A percentile compares a stretch with the other conserved stretches of the same genome.
phyloP scores from a whole-genome alignment of 2,329 filamentous ascomycete species.

The Exophiala lecanii-corni region DNA sequence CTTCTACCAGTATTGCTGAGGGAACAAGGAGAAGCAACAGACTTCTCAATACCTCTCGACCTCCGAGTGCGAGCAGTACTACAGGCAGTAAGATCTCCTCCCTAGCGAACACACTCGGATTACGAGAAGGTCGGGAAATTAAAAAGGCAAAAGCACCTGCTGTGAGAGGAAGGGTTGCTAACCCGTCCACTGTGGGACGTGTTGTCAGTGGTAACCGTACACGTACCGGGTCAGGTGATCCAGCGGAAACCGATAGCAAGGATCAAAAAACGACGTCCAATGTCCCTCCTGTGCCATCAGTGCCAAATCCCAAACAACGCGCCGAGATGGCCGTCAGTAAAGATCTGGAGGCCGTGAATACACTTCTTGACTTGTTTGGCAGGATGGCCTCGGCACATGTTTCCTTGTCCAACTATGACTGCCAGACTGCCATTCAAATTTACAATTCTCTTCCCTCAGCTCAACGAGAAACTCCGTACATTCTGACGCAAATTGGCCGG shows the following conservation, averaged over 20 bases:
- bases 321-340: constrained; percentile 37
- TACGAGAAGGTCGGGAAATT: constrained; percentile 65
- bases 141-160: constrained; percentile 77
- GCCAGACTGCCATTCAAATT: constrained; percentile 68
- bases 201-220: constrained; percentile 90
- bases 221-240: constrained; percentile 53
- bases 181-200: constrained; percentile 69
- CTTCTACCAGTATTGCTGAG: constrained; percentile 56
- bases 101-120: constrained; percentile 52
- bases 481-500: constrained; percentile 82
- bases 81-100: constrained; percentile 55
- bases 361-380: constrained; percentile 73
- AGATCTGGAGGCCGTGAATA: constrained; percentile 70
- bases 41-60: constrained; percentile 66
- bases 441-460: constrained; percentile 65
- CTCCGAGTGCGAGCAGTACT: constrained; percentile 41
- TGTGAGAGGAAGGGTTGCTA: constrained; percentile 61
- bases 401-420: constrained; percentile 72
- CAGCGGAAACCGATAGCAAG: constrained; percentile 65
- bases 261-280: constrained; percentile 45
- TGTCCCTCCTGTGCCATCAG: constrained; percentile 29
- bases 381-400: constrained; percentile 79
- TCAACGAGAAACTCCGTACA: constrained; percentile 90
- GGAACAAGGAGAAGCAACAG: constrained; percentile 62
- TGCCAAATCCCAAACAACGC: constrained; percentile 31